Percentiles rank a stretch among this genome's conserved stretches.
These are phyloP conservation scores for Globisporangium irregulare DNA, from an alignment of 352 stramenopile genomes.

Conservation along the genomic window DNA sequence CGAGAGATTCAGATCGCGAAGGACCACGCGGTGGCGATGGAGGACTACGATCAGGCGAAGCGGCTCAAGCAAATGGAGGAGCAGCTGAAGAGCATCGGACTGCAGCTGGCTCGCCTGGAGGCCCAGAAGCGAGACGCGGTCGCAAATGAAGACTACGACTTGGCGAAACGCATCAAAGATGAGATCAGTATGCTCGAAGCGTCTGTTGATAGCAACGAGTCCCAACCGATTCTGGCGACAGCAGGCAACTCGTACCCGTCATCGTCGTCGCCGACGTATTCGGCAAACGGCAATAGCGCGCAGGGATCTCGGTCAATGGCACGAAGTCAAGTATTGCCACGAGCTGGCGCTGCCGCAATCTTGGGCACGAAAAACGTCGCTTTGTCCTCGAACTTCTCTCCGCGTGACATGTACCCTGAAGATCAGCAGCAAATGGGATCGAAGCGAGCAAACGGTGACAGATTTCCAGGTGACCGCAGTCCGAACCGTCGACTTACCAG, in stretches of 20 bases:
- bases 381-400: slow-evolving; percentile 52
- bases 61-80: slow-evolving; percentile 83
- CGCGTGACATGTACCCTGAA: slow-evolving; percentile 65
- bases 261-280: slow-evolving; percentile 9
- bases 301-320: slow-evolving; percentile 8
- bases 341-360: slow-evolving; percentile 29
- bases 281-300: not conserved
- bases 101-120: slow-evolving; percentile 86
- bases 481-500: slow-evolving; percentile 17
- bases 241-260: not conserved
- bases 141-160: slow-evolving; percentile 90
- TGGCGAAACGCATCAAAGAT: slow-evolving; percentile 88
- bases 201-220: slow-evolving; percentile 55
- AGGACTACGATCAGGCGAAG: slow-evolving; percentile 92
- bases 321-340: slow-evolving; percentile 47
- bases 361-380: slow-evolving; percentile 25
- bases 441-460: slow-evolving; percentile 10
- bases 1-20: slow-evolving; percentile 87
- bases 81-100: slow-evolving; percentile 86
- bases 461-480: slow-evolving; percentile 12
- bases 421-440: slow-evolving; percentile 19
- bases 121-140: slow-evolving; percentile 87
- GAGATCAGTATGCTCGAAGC: slow-evolving; percentile 76
- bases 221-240: slow-evolving; percentile 46
- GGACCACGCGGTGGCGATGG: slow-evolving; percentile 75